phyloP scores from a whole-genome alignment of 1,139 yeast species.

The Suhomyces ambrosiae region DNA sequence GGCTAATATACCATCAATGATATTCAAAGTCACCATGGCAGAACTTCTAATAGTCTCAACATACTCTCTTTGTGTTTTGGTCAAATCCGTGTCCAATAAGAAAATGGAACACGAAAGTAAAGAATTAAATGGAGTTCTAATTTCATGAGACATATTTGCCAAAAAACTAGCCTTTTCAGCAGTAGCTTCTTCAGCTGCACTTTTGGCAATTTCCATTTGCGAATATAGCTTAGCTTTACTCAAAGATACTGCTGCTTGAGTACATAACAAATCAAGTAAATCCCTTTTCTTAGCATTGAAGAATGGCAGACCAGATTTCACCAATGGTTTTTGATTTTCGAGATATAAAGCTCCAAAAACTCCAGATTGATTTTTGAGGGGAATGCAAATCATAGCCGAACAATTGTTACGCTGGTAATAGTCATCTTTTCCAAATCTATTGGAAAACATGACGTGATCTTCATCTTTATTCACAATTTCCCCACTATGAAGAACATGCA shows the following conservation, averaged over 20 bases:
- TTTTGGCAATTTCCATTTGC: slow-evolving; percentile 55
- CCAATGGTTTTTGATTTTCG: slow-evolving; percentile 33
- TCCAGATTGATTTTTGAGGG: slow-evolving; percentile 47
- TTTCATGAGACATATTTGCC: slow-evolving; percentile 65
- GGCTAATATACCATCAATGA: slow-evolving; percentile 59
- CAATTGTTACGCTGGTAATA: slow-evolving; percentile 42
- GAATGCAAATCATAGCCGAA: slow-evolving; percentile 47
- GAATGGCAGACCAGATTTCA: slow-evolving; percentile 15
- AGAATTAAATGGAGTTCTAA: slow-evolving; percentile 61
- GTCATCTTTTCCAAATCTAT: slow-evolving; percentile 39
- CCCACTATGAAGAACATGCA: slow-evolving; percentile 44
- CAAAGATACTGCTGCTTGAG: slow-evolving; percentile 58
- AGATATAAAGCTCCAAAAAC: slow-evolving; percentile 52
- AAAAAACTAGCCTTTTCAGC: slow-evolving; percentile 59
- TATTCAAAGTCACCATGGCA: slow-evolving; percentile 55
- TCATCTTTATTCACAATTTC: slow-evolving; percentile 39
- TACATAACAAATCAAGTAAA: slow-evolving; percentile 48
- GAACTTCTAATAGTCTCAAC: slow-evolving; percentile 57
- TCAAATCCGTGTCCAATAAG: slow-evolving; percentile 51
- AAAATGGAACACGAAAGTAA: slow-evolving; percentile 57
- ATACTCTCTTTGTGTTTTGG: slow-evolving; percentile 51
- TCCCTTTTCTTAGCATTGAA: slow-evolving; percentile 42
- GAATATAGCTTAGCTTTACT: slow-evolving; percentile 51
- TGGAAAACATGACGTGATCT: slow-evolving; percentile 39
- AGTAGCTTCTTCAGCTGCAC: slow-evolving; percentile 61